A percentile compares a stretch with the other conserved stretches of the same genome.
These are phyloP conservation scores for Chalciporus sphaerocephalus DNA, from an alignment of 768 basidiomycete genomes.

Conservation along the genomic window DNA sequence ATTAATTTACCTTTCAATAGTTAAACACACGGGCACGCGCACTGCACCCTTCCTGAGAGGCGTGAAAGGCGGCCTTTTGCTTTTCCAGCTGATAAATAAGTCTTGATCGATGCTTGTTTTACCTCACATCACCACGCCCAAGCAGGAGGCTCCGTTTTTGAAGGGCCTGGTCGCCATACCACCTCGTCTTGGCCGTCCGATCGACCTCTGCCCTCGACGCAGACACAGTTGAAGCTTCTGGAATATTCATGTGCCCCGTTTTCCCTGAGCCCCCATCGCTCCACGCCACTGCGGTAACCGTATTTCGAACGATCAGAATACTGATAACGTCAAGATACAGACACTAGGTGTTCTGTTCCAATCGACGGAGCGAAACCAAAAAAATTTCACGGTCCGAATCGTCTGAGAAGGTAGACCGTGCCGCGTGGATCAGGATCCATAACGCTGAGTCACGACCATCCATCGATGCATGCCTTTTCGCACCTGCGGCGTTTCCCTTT, in stretches of 20 bases:
- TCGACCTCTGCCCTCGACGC: neutral
- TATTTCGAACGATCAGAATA: slow-evolving; percentile 11
- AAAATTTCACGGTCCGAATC: slow-evolving; percentile 17
- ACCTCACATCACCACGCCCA: slow-evolving; percentile 2
- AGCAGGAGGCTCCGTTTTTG: slow-evolving; percentile 1
- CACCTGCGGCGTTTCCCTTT: neutral
- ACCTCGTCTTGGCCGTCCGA: neutral
- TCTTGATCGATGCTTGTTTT: slow-evolving; percentile 12
- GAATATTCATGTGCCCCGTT: slow-evolving; percentile 4
- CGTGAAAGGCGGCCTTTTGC: slow-evolving; percentile 14
- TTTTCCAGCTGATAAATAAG: slow-evolving; percentile 18
- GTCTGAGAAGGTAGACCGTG: slow-evolving; percentile 12
- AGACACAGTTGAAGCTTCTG: neutral
- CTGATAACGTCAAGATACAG: slow-evolving; percentile 17
- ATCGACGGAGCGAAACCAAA: neutral
- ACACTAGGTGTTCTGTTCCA: slow-evolving; percentile 8
- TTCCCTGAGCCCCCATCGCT: slow-evolving; percentile 7
- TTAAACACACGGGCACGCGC: slow-evolving; percentile 9
- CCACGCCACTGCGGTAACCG: slow-evolving; percentile 8
- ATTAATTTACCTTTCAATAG: slow-evolving; percentile 32
- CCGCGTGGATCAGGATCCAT: slow-evolving; percentile 3
- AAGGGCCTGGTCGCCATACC: neutral
- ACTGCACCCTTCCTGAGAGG: slow-evolving; percentile 6
- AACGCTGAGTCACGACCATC: slow-evolving; percentile 1
- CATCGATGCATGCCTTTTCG: slow-evolving; percentile 1